phyloP scores from a whole-genome alignment of 2,329 filamentous ascomycete genomes.

The Colletotrichum lini region DNA sequence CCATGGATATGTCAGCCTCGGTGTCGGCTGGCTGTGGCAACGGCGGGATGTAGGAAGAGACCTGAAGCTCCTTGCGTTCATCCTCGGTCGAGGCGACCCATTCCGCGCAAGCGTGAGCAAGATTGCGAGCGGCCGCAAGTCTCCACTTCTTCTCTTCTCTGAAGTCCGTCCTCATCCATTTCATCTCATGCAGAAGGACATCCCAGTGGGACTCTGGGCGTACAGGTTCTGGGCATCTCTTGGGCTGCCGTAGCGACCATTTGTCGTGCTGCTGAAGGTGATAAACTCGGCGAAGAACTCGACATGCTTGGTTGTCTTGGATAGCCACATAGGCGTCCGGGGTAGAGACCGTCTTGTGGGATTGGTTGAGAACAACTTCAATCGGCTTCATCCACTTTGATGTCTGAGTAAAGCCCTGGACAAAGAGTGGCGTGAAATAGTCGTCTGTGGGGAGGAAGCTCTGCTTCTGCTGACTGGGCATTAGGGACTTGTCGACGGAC shows the following conservation, averaged over 20 bases:
- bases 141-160: slow-evolving; percentile 97
- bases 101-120: slow-evolving; percentile 87
- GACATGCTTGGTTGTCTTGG: slow-evolving; percentile 88
- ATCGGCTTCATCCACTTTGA: slow-evolving; percentile 74
- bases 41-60: slow-evolving; percentile 69
- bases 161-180: slow-evolving; percentile 98
- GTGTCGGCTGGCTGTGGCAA: slow-evolving; percentile 49
- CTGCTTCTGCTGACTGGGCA: slow-evolving; percentile 57
- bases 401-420: slow-evolving; percentile 69
- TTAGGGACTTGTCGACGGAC: slow-evolving; percentile 62
- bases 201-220: slow-evolving; percentile 87
- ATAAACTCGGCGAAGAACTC: slow-evolving; percentile 88
- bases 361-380: slow-evolving; percentile 82
- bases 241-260: slow-evolving; percentile 92
- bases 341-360: slow-evolving; percentile 92
- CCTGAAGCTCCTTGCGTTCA: slow-evolving; percentile 77
- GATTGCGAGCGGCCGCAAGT: slow-evolving; percentile 80
- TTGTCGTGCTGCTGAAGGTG: slow-evolving; percentile 91
- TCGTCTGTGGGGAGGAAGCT: slow-evolving; percentile 68
- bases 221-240: slow-evolving; percentile 85
- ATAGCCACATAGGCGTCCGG: slow-evolving; percentile 86
- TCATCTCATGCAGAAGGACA: slow-evolving; percentile 89
- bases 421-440: slow-evolving; percentile 75
- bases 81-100: slow-evolving; percentile 79
- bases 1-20: slow-evolving; percentile 53